Conservation (phyloP, 2,329 filamentous ascomycete genomes). For the Passalora sequoiae region DNA sequence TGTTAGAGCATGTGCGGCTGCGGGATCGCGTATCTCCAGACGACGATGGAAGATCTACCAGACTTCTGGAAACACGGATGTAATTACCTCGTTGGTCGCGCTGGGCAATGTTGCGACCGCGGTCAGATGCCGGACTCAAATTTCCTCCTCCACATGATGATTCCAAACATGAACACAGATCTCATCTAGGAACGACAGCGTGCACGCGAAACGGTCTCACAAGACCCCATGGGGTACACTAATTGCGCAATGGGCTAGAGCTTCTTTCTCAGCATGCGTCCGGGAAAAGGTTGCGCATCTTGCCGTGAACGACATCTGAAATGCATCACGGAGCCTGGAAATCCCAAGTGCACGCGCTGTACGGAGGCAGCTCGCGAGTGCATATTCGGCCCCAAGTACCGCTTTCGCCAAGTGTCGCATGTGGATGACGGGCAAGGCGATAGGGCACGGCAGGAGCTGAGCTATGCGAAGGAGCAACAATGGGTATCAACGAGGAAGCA, state of each 20-base stretch:
- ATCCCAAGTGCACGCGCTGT: constrained; percentile 18
- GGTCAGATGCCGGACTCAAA: background rate
- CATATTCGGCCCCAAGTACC: constrained; percentile 21
- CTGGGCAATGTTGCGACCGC: too few species aligned
- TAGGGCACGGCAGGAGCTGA: constrained; percentile 12
- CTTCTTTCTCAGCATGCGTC: constrained; percentile 20
- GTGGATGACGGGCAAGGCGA: constrained; percentile 14
- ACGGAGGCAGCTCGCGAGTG: constrained; percentile 18
- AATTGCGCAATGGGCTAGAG: constrained; percentile 7
- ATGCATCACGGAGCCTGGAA: constrained; percentile 19
- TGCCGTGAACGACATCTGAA: constrained; percentile 24
- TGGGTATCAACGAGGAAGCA: constrained; percentile 21
- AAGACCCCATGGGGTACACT: constrained; percentile 1
- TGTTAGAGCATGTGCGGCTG: too few species aligned
- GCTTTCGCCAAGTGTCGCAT: constrained; percentile 20
- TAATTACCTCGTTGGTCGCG: too few species aligned
- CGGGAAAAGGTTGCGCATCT: constrained; percentile 22
- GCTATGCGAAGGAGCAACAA: constrained; percentile 16
- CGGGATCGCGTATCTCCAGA: too few species aligned
- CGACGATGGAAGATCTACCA: too few species aligned
- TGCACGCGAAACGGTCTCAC: too few species aligned
- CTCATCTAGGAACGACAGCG: too few species aligned
- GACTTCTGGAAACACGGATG: too few species aligned
- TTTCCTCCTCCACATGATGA: background rate
- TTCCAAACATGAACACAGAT: too few species aligned